phyloP scores from a whole-genome alignment of 805 yeast species.

The Blastobotrys mokoenaii region DNA sequence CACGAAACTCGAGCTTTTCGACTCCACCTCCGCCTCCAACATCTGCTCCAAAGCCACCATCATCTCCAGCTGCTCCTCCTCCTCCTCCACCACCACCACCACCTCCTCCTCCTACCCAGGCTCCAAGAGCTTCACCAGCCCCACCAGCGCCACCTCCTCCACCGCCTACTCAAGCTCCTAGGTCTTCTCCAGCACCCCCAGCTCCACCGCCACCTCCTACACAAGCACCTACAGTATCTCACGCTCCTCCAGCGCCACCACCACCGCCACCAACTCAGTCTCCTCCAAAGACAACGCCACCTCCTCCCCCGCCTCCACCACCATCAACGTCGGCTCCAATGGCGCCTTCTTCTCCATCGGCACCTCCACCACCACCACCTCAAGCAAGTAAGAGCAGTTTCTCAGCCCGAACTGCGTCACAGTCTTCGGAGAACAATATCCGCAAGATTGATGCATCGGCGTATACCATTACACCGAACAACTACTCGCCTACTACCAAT shows the following conservation, averaged over 20 bases:
- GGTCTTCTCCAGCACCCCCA: conserved; percentile 20
- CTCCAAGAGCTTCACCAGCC: conserved; percentile 9
- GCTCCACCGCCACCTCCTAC: conserved; percentile 27
- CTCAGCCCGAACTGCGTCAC: conserved; percentile 20
- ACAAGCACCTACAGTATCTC: no score
- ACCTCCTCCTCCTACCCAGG: conserved; percentile 16
- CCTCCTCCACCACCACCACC: conserved; percentile 9
- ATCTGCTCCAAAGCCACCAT: conserved; percentile 19
- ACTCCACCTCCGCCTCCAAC: conserved; percentile 21
- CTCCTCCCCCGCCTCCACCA: conserved; percentile 24
- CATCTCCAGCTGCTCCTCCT: conserved; percentile 7
- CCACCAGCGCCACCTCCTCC: conserved; percentile 11
- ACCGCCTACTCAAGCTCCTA: conserved; percentile 17
- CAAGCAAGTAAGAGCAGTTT: conserved; percentile 11
- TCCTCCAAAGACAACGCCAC: conserved; percentile 10
- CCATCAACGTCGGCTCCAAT: conserved; percentile 20
- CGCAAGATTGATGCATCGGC: conserved; percentile 58
- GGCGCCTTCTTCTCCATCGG: conserved; percentile 21
- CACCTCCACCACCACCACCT: conserved; percentile 21
- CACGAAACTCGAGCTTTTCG: conserved; percentile 14
- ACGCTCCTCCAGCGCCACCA: conserved; percentile 17
- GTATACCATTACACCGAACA: conserved; percentile 46
- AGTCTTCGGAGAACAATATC: conserved; percentile 27
- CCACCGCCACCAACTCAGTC: conserved; percentile 28
- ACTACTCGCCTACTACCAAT: conserved; percentile 17